These are phyloP conservation scores for Coemansia sp. DNA, from an alignment of 192 early-diverging fungal genomes.

Conservation along the genomic window DNA sequence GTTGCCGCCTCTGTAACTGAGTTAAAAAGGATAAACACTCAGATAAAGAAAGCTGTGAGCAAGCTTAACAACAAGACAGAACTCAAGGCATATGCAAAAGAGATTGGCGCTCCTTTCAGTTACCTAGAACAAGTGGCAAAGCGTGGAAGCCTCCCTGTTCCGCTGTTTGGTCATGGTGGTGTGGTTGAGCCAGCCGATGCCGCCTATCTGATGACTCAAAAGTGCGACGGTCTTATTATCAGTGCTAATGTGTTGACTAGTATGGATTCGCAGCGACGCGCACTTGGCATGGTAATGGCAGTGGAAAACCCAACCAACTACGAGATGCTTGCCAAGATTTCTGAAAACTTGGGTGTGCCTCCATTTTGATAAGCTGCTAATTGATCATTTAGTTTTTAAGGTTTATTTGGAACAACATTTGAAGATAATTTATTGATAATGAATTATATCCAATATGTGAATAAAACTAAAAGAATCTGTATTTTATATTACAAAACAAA, in stretches of 20 bases:
- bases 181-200: conserved; percentile 96
- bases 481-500: no score
- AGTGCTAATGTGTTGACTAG: conserved; percentile 89
- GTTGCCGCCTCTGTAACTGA: neutral
- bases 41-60: conserved; percentile 54
- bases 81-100: conserved; percentile 83
- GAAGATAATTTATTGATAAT: no score
- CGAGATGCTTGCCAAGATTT: neutral
- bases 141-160: conserved; percentile 88
- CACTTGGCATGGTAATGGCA: conserved; percentile 85
- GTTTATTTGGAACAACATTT: no score
- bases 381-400: no score
- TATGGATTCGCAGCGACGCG: conserved; percentile 83
- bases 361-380: conserved; percentile 1
- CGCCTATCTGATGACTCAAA: conserved; percentile 94
- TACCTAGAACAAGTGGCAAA: conserved; percentile 80
- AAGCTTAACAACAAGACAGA: conserved; percentile 65
- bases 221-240: conserved; percentile 96
- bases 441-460: no score
- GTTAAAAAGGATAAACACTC: neutral
- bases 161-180: conserved; percentile 96
- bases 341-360: conserved; percentile 2
- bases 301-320: conserved; percentile 86
- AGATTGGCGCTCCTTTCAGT: conserved; percentile 80
- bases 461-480: no score